Evolutionary conservation across 495 filamentous ascomycete genomes (phyloP), one percentile per base, ranked within the genome.

Genomic region (Penicillium bovifimosum): DNA sequence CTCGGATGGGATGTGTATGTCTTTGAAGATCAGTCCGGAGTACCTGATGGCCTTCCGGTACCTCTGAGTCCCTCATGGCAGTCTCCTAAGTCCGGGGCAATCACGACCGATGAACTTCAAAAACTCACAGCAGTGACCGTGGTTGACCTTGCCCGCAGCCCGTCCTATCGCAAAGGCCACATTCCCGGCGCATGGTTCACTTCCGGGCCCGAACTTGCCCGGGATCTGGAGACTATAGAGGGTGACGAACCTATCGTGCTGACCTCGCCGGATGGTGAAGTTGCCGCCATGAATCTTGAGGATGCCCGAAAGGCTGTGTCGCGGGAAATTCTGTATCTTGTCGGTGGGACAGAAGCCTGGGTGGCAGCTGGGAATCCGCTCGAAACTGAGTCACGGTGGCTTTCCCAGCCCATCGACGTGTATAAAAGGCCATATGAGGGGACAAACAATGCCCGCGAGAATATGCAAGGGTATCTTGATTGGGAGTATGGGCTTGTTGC

Each of bases 201-300:
- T 34, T 65, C 62, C 20, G 62, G 59, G 10, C 60, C 62, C 0
- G 62, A 65, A 41, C 56, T 65, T 14, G 17, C 28, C 11, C 56
- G 60, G 10, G 62, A 65, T 45, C 40, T 65, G 36, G 33, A 18
- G 1, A 3, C 33, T 18, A 13, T 58, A 18, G 13, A 9, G 4
- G 46, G 52, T 9, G 45, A 44, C 9, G 56, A 49, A 0, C 56
- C 56, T 17, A 60, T 65, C 2, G 54, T 65, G 8, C 20, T 73
- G 46, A 70, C 66, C 10, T 53, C 60, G 2, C 54, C 64, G 1
- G 54, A 62, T 47, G 73, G 77, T 20, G 58, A 64, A 26, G 40
- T 74, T 18, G 62, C 69, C 2, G 76, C 69, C 6, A 58, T 72
- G 28, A 73, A 74, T 41, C 50, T 77, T 11, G 43, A 60, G 2